Percentiles rank a stretch among this genome's conserved stretches.
These are phyloP conservation scores for Hypoxylon subgilvum DNA, from an alignment of 495 filamentous ascomycete genomes.

Conservation along the genomic window DNA sequence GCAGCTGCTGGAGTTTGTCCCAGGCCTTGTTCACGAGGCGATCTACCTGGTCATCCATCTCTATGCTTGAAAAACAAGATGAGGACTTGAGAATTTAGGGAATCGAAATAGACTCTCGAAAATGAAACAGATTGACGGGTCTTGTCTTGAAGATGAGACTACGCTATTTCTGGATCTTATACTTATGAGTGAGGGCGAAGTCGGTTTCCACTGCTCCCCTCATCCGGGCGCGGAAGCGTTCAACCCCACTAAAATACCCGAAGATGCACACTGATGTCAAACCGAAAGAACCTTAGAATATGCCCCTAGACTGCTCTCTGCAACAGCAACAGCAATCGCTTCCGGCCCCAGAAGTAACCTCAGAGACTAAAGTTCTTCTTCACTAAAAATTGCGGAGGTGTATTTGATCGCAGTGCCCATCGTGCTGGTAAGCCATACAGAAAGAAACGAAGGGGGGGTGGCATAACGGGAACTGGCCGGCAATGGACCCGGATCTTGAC, in stretches of 20 bases:
- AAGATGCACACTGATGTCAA: slow-evolving; percentile 34
- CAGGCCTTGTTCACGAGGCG: slow-evolving; percentile 74
- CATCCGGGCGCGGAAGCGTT: slow-evolving; percentile 17
- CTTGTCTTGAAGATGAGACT: too few species aligned
- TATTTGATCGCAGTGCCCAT: too few species aligned
- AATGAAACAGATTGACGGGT: neutral
- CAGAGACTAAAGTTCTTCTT: neutral
- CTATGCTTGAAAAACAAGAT: neutral
- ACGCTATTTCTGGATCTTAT: too few species aligned
- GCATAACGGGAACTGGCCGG: too few species aligned
- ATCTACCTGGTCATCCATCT: slow-evolving; percentile 75
- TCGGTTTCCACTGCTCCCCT: too few species aligned
- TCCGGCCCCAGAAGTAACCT: slow-evolving; percentile 5
- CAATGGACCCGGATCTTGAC: slow-evolving; percentile 37
- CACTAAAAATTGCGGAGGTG: too few species aligned
- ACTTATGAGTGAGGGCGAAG: too few species aligned
- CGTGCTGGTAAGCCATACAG: too few species aligned
- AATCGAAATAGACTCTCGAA: too few species aligned
- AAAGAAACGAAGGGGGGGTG: too few species aligned
- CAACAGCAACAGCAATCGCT: neutral
- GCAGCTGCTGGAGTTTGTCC: slow-evolving; percentile 55
- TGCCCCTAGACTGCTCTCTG: neutral
- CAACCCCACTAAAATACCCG: slow-evolving; percentile 19
- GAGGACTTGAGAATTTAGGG: neutral
- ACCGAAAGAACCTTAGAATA: slow-evolving; percentile 11